phyloP scores from a whole-genome alignment of 176 grass and related monocot genomes.

The Avena insularis region DNA sequence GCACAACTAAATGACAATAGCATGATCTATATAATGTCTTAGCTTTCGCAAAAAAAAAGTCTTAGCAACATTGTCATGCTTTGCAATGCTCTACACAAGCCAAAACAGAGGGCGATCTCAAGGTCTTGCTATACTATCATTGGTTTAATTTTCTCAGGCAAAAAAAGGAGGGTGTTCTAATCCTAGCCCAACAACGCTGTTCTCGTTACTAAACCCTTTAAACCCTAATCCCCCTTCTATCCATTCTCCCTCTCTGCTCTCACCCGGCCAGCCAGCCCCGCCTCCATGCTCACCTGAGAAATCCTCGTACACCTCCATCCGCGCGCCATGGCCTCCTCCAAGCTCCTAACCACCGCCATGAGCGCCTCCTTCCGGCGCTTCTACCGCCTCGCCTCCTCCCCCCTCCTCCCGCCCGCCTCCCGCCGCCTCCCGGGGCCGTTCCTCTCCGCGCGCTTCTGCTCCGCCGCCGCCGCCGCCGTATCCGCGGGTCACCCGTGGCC shows the following conservation, averaged over 20 bases:
- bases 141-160: too few species aligned
- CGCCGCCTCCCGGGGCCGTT: conserved; percentile 35
- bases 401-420: conserved; percentile 37
- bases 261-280: neutral
- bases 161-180: too few species aligned
- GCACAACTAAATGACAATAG: too few species aligned
- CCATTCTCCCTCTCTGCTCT: neutral
- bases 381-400: conserved; percentile 35
- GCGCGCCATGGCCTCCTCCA: conserved; percentile 59
- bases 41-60: too few species aligned
- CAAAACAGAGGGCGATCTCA: too few species aligned
- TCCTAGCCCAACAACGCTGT: too few species aligned
- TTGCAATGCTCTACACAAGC: too few species aligned
- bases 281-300: conserved; percentile 16
- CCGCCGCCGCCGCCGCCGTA: conserved; percentile 22
- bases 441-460: conserved; percentile 59
- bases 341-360: conserved; percentile 49
- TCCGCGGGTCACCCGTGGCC: conserved; percentile 69
- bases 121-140: too few species aligned
- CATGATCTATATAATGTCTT: too few species aligned
- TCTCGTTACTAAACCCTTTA: conserved; percentile 20
- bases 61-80: too few species aligned
- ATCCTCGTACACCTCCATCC: neutral
- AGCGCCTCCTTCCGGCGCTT: conserved; percentile 49
- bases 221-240: conserved; percentile 49